These are phyloP conservation scores for Harringtonia aguacate DNA, from an alignment of 2,329 filamentous ascomycete species.

Conservation along the genomic window DNA sequence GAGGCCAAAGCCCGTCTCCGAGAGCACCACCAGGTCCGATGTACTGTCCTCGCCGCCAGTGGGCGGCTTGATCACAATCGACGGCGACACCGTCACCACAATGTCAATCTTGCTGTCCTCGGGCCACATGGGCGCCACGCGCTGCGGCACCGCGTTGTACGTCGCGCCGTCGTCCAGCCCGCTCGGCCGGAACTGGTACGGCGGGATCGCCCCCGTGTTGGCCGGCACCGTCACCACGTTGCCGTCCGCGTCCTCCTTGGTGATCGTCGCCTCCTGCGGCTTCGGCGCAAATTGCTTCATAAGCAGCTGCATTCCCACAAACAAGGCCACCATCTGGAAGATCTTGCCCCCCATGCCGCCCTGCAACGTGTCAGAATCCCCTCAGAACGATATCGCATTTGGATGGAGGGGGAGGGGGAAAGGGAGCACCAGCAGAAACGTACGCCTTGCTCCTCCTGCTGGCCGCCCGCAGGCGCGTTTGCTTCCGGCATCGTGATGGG, in stretches of 20 bases:
- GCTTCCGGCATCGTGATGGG: conserved; percentile 8
- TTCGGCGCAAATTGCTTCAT: conserved; percentile 38
- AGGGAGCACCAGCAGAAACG: not conserved
- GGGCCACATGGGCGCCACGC: conserved; percentile 81
- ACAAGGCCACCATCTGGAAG: conserved; percentile 41
- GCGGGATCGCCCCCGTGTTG: conserved; percentile 47
- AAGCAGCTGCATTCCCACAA: conserved; percentile 47
- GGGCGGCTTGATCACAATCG: conserved; percentile 57
- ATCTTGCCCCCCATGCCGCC: conserved; percentile 33
- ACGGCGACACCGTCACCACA: conserved; percentile 71
- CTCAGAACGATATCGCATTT: no score
- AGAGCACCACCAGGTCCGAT: conserved; percentile 57
- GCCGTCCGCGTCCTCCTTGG: conserved; percentile 39
- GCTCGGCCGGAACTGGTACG: conserved; percentile 55
- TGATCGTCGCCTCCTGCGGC: conserved; percentile 37
- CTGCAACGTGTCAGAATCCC: not conserved
- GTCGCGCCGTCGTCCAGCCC: conserved; percentile 48
- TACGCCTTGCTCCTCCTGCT: conserved; percentile 9
- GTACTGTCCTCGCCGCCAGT: conserved; percentile 29
- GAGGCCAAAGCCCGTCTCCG: conserved; percentile 70
- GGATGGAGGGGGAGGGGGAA: not conserved
- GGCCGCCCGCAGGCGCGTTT: conserved; percentile 5
- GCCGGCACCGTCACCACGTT: conserved; percentile 34
- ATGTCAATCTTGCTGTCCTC: conserved; percentile 71
- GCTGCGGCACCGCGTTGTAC: conserved; percentile 56